Percentiles rank a stretch among this genome's conserved stretches.
These are phyloP conservation scores for Coffea humblotiana DNA, from an alignment of 305 asterid species.

Conservation along the genomic window DNA sequence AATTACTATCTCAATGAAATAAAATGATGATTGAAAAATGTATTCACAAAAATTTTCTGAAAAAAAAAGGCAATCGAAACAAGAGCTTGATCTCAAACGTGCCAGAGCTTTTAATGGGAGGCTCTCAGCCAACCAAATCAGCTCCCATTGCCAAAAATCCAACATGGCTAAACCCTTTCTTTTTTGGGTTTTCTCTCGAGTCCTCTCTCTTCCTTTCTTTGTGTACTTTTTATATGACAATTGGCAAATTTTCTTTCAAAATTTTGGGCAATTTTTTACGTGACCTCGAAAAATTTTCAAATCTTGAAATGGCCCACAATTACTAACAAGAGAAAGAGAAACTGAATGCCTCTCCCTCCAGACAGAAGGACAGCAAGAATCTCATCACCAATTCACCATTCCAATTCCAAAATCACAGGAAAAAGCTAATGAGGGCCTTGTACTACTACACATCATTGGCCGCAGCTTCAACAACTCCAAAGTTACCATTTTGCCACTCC, in stretches of 20 bases:
- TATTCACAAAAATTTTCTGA: too few species aligned
- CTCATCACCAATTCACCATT: neutral
- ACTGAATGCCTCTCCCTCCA: neutral
- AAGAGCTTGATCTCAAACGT: too few species aligned
- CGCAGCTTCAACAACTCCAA: slow-evolving; percentile 11
- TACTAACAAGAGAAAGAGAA: neutral
- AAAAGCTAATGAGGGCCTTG: slow-evolving; percentile 46
- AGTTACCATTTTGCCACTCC: slow-evolving; percentile 40
- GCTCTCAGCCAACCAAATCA: too few species aligned
- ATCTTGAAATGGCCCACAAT: neutral
- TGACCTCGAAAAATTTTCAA: neutral
- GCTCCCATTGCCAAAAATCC: too few species aligned
- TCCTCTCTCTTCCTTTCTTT: neutral
- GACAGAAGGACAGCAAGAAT: neutral
- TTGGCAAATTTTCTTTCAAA: neutral
- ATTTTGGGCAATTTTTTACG: neutral
- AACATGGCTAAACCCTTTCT: too few species aligned
- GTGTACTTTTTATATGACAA: too few species aligned
- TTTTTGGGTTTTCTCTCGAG: too few species aligned
- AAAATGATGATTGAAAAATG: too few species aligned
- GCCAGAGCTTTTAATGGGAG: too few species aligned
- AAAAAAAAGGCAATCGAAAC: too few species aligned
- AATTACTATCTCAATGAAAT: too few species aligned
- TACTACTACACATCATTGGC: slow-evolving; percentile 17
- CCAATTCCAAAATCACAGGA: slow-evolving; percentile 1